Evolutionary conservation across 2,329 filamentous ascomycete species (phyloP), one percentile per base, ranked within the genome.

Genomic region (Pestalotiopsis sp.): DNA sequence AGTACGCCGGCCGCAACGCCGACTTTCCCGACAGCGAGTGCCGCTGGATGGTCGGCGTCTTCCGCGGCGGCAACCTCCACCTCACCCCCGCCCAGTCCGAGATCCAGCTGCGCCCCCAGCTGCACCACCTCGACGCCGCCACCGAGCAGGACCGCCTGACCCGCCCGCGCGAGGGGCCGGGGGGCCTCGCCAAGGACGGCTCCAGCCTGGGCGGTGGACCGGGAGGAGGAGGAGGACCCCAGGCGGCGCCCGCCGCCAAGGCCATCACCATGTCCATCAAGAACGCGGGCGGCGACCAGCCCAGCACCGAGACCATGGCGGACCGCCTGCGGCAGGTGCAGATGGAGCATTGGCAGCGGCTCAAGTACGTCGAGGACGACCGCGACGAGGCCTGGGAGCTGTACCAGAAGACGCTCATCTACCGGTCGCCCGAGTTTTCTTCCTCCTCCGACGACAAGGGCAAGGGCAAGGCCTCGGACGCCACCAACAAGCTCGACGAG

Each of bases 261-360:
- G 91, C 93, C 17, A 93, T 97, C 74, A 92, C 96, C 80, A 93
- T 97, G 83, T 93, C 93, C 38, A 91, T 97, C 76, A 97, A 97
- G 83, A 88, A 89, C 1, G 88, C 89, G 61, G 90, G 92, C 73
- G 90, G 90, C 68, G 91, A 92, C 65, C 83, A 87, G 14, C 84
- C 89, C 67, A 85, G 89, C 13, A 90, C 88, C 27, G 88, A 92
- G 73, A 95, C 90, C 45, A 96, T 92, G 84, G 91, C 88, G 70
- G 87, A 92, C 76, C 89, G 94, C 38, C 87, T 98, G 71, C 89
- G 92, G 73, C 83, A 86, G 59, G 94, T 97, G 58, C 93, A 97
- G 82, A 88, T 90, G 66, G 95, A 99, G 78, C 83, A 86, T 68
- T 99, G 96, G 96, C 88, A 89, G 72, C 88, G 86, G 70, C 87